Evolutionary conservation across 192 early-diverging fungal species (phyloP).

Genomic region (Mortierella alpina): DNA sequence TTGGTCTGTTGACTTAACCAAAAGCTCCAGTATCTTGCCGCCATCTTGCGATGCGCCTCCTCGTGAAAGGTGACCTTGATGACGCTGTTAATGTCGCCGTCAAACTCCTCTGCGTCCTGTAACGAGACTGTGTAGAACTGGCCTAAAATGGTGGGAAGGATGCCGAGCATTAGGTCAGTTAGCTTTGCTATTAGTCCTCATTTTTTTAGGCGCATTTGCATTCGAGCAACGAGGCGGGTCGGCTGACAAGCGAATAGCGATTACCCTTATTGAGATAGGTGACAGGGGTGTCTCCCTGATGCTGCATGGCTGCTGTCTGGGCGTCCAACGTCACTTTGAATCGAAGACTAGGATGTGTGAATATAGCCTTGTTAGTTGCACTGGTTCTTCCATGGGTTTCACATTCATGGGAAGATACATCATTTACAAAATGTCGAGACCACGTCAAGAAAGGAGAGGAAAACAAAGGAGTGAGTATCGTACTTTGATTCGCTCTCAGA

Average conservation of each 20-base stretch:
- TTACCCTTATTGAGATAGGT: constrained; percentile 82
- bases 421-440: too few relatives aligned
- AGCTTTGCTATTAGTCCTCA: too few relatives aligned
- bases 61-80: constrained; percentile 79
- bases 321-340: constrained; percentile 55
- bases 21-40: constrained; percentile 75
- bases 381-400: too few relatives aligned
- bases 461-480: too few relatives aligned
- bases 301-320: constrained; percentile 64
- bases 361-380: too few relatives aligned
- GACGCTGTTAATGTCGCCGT: constrained; percentile 64
- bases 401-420: too few relatives aligned
- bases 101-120: constrained; percentile 58
- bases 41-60: constrained; percentile 70
- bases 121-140: constrained; percentile 70
- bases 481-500: constrained; percentile 30
- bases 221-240: background rate
- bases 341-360: constrained; percentile 21
- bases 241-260: background rate
- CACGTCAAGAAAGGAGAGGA: too few relatives aligned
- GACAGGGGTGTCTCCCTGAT: constrained; percentile 66
- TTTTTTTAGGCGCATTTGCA: too few relatives aligned
- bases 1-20: constrained; percentile 78
- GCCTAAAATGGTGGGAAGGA: constrained; percentile 32
- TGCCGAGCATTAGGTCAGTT: too few relatives aligned